Evolutionary conservation across 2,329 filamentous ascomycete species (phyloP).

Genomic region (Fusarium nodosum): DNA sequence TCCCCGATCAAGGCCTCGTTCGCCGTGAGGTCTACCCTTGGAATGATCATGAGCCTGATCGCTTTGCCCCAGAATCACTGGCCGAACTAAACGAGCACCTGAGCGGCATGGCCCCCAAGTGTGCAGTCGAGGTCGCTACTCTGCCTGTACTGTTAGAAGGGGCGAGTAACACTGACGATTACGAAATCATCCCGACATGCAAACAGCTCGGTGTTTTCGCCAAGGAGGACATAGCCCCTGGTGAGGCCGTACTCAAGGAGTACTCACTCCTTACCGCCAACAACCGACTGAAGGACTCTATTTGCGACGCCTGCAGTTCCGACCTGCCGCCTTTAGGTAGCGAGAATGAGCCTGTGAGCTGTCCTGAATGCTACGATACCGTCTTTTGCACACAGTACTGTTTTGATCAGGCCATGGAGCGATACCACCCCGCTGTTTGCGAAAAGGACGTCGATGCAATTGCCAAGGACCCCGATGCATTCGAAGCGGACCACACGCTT

Average conservation of each 20-base stretch:
- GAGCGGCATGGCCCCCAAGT: slow-evolving; percentile 79
- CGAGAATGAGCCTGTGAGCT: slow-evolving; percentile 64
- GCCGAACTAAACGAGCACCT: slow-evolving; percentile 79
- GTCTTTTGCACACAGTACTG: slow-evolving; percentile 75
- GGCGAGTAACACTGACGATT: slow-evolving; percentile 64
- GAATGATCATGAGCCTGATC: slow-evolving; percentile 77
- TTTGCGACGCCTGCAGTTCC: slow-evolving; percentile 90
- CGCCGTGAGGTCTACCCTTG: slow-evolving; percentile 79
- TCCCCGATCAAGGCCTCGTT: slow-evolving; percentile 78
- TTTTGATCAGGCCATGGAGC: slow-evolving; percentile 67
- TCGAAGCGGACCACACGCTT: slow-evolving; percentile 71
- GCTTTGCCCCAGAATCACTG: slow-evolving; percentile 77
- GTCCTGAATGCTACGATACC: slow-evolving; percentile 73
- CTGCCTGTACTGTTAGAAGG: slow-evolving; percentile 78
- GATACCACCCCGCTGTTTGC: slow-evolving; percentile 75
- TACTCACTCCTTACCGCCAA: slow-evolving; percentile 90
- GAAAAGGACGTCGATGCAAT: slow-evolving; percentile 76
- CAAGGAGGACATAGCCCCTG: slow-evolving; percentile 80
- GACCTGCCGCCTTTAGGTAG: slow-evolving; percentile 73
- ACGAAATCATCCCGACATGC: slow-evolving; percentile 69
- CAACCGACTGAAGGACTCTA: slow-evolving; percentile 85
- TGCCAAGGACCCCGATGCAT: slow-evolving; percentile 72
- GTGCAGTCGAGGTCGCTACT: slow-evolving; percentile 81
- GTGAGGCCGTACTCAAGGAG: slow-evolving; percentile 83
- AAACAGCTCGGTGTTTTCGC: slow-evolving; percentile 93